Evolutionary conservation across 2,329 filamentous ascomycete species (phyloP), one percentile per base, ranked within the genome.

Genomic region (Amylocarpus encephaloides): DNA sequence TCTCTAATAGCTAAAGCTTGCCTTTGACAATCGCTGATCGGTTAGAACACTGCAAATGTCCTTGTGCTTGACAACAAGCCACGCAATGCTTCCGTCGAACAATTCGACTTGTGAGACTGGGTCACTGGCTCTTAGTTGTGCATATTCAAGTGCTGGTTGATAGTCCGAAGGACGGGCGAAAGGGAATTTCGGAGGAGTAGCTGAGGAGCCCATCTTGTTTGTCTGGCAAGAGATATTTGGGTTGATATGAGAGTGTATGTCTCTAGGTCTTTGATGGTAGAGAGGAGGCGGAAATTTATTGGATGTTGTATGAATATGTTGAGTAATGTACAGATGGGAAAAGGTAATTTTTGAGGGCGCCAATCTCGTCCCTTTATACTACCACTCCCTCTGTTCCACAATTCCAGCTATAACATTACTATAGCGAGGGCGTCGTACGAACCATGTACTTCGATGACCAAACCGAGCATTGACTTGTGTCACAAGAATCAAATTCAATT

Each of bases 1-100:
- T 10, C 29, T 3, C 10, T 26, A 2, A 13, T 22, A 16, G 13
- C 38, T 26, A 7, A 15, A n/a, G 18, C 35, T 2, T 33, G 44
- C 47, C 34, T 49, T 51, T 26, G 39, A 44, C 2, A 51, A 19
- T 33, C 43, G 45, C 16, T 44, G 12, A 26, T 74, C 71, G 1
- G 70, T 72, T 6, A 72, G 64, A 1, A 74, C 71, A 26, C 59
- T 62, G 51, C 67, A 70, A 10, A 75, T 69, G 57, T 76, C 72
- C 45, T 70, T 65, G 55, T 75, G 67, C 60, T 74, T 75, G 13
- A 71, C 69, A 3, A 73, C 70, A 1, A 75, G 63, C 73, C 73
- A 76, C 9, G 72, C 69, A 13, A 68, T 54, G 41, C 66, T 71
- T 19, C 70, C 71, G 54, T 76, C 73, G 51, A 67, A 76, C 9